Percentiles rank a stretch among this genome's conserved stretches.
phyloP scores from a whole-genome alignment of 202 grass and related monocot genomes.

The Carex arenaria region DNA sequence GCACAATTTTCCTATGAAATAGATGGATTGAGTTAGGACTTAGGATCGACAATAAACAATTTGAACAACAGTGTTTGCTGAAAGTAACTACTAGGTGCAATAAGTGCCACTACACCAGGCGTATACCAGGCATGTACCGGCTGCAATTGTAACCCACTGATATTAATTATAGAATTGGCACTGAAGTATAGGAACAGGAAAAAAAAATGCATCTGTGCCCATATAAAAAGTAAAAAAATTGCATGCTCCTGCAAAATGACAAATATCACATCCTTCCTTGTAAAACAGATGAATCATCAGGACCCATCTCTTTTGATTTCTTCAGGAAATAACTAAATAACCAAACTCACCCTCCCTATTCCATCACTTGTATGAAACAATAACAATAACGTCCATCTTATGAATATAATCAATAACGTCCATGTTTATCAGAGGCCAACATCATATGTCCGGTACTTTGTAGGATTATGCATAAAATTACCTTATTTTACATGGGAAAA shows the following conservation, averaged over 20 bases:
- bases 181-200: neutral
- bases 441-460: neutral
- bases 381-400: neutral
- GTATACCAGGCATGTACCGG: neutral
- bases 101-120: neutral
- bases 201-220: neutral
- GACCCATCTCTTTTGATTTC: neutral
- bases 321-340: neutral
- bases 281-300: neutral
- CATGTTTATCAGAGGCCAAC: neutral
- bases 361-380: constrained; percentile 9
- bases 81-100: neutral
- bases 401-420: neutral
- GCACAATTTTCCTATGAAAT: neutral
- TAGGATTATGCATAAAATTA: neutral
- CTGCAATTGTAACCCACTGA: neutral
- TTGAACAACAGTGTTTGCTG: neutral
- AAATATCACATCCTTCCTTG: neutral
- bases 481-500: neutral
- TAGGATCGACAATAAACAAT: neutral
- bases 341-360: neutral
- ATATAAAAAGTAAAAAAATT: neutral
- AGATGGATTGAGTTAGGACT: neutral
- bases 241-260: neutral
- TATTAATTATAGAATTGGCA: neutral